Conservation (phyloP, 805 yeast genomes). For the Phaffomyces opuntiae region DNA sequence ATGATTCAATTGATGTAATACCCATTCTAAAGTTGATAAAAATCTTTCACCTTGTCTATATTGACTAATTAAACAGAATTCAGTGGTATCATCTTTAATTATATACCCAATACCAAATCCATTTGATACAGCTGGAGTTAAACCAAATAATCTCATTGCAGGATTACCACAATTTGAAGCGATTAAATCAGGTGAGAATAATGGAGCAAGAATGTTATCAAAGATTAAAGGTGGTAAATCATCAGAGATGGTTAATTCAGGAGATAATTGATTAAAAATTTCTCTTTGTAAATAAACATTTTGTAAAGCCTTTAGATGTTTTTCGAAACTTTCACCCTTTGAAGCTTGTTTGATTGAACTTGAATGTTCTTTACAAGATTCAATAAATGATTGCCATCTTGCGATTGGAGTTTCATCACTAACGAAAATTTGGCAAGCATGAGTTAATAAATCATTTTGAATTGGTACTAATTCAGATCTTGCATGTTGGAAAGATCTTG, state of each 20-base stretch:
- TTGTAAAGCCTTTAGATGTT: conserved; percentile 60
- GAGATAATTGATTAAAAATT: conserved; percentile 37
- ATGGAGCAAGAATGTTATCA: conserved; percentile 31
- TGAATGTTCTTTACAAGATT: conserved; percentile 47
- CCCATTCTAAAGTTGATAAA: conserved; percentile 65
- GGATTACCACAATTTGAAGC: conserved; percentile 90
- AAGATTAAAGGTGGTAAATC: conserved; percentile 38
- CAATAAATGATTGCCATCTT: conserved; percentile 44
- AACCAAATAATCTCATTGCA: conserved; percentile 77
- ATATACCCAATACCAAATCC: conserved; percentile 94
- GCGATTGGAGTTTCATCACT: conserved; percentile 40
- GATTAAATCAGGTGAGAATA: conserved; percentile 35
- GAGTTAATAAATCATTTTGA: conserved; percentile 45
- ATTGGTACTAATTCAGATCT: conserved; percentile 65
- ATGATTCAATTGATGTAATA: conserved; percentile 51
- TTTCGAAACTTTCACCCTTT: conserved; percentile 62
- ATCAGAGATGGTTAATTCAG: conserved; percentile 29
- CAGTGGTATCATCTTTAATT: conserved; percentile 71
- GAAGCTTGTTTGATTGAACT: conserved; percentile 43
- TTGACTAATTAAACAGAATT: conserved; percentile 80
- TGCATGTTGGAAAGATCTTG: conserved; percentile 59
- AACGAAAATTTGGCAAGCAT: conserved; percentile 56
- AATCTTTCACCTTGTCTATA: conserved; percentile 80
- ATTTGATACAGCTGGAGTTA: conserved; percentile 81
- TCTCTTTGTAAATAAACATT: conserved; percentile 47